phyloP scores from a whole-genome alignment of 352 stramenopile species.

The Phytophthora aleatoria region DNA sequence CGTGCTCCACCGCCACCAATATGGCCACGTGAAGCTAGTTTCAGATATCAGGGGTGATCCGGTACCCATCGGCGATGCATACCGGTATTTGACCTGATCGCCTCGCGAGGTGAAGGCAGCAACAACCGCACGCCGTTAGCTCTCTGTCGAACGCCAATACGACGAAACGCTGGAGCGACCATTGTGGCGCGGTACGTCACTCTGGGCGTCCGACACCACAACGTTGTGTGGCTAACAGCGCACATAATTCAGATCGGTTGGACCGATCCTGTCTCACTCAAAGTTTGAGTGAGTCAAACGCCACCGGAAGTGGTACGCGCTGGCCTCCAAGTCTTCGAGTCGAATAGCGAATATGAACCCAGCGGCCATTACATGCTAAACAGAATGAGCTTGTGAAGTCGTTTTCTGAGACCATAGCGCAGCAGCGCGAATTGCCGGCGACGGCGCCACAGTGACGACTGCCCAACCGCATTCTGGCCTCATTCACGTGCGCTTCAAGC shows the following conservation, averaged over 20 bases:
- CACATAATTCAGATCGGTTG: conserved; percentile 21
- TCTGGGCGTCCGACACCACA: neutral
- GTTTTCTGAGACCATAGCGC: neutral
- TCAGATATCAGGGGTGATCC: neutral
- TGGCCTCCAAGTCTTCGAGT: neutral
- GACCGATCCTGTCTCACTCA: conserved; percentile 18
- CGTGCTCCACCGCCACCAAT: neutral
- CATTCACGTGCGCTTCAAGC: conserved; percentile 10
- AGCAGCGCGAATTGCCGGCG: neutral
- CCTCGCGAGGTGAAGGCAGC: too few relatives aligned
- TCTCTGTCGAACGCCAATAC: neutral
- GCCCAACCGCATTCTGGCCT: conserved; percentile 16
- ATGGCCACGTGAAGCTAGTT: neutral
- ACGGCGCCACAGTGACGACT: neutral
- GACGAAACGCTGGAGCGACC: neutral
- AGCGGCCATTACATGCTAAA: neutral
- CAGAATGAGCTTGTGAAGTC: neutral
- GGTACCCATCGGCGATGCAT: too few relatives aligned
- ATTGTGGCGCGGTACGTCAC: neutral
- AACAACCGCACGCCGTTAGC: neutral
- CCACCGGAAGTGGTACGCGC: conserved; percentile 2
- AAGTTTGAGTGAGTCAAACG: neutral
- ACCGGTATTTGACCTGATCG: too few relatives aligned
- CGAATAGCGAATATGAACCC: conserved; percentile 1
- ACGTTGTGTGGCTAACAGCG: neutral